These are phyloP conservation scores for Amanita subjunquillea DNA, from an alignment of 768 basidiomycete genomes.

Conservation along the genomic window DNA sequence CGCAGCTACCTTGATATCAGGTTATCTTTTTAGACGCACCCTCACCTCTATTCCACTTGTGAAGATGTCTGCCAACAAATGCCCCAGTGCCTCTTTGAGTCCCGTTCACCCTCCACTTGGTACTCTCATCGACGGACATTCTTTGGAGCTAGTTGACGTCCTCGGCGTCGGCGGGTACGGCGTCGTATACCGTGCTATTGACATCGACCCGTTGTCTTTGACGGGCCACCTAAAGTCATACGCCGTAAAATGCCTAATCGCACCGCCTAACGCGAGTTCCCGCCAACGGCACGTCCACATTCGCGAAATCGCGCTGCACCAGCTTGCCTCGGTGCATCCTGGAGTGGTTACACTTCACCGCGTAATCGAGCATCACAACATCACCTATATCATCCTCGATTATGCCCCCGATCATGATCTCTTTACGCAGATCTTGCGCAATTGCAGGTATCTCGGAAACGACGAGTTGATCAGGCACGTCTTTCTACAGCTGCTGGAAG, in stretches of 20 bases:
- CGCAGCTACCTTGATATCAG: constrained; percentile 36
- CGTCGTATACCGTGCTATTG: constrained; percentile 87
- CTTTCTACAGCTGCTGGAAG: constrained; percentile 91
- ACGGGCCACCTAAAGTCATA: constrained; percentile 40
- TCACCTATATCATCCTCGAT: constrained; percentile 92
- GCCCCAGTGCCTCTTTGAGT: constrained; percentile 26
- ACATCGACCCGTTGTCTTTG: constrained; percentile 36
- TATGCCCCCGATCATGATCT: constrained; percentile 90
- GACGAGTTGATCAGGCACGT: constrained; percentile 84
- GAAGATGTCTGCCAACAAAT: constrained; percentile 26
- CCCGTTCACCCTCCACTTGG: constrained; percentile 54
- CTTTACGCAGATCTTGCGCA: constrained; percentile 86
- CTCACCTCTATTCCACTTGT: constrained; percentile 13
- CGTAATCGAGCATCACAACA: constrained; percentile 75
- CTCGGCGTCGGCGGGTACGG: constrained; percentile 95
- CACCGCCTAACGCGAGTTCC: constrained; percentile 33
- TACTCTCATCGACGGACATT: constrained; percentile 77
- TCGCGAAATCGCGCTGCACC: constrained; percentile 85
- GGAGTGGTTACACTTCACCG: constrained; percentile 90
- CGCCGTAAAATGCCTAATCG: constrained; percentile 90
- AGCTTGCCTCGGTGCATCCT: constrained; percentile 67
- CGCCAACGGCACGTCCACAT: constrained; percentile 78
- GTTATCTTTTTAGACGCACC: constrained; percentile 22
- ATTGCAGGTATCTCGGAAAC: constrained; percentile 79
- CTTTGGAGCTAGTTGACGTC: constrained; percentile 80